phyloP scores from a whole-genome alignment of 345 rosid genomes.

The Excoecaria agallocha region DNA sequence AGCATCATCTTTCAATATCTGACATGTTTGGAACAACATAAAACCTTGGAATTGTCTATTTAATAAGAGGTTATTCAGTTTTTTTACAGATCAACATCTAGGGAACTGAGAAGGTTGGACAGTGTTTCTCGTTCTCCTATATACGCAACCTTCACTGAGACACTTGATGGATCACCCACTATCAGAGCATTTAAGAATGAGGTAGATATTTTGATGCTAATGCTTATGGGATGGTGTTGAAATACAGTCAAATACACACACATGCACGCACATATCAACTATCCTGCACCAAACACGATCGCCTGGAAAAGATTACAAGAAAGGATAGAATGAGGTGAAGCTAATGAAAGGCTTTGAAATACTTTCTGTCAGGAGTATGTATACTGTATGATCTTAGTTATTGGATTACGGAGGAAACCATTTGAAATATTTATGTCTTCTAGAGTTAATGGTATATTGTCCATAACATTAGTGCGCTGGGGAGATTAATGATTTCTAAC shows the following conservation, averaged over 20 bases:
- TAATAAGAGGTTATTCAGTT: slow-evolving; percentile 50
- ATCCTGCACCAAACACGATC: neutral
- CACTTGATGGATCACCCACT: slow-evolving; percentile 87
- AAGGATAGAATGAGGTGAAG: neutral
- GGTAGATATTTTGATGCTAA: slow-evolving; percentile 40
- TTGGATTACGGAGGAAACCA: neutral
- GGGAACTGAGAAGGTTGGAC: slow-evolving; percentile 89
- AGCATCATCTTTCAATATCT: neutral
- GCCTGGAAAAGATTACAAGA: neutral
- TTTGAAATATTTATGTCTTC: neutral
- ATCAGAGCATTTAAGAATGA: slow-evolving; percentile 81
- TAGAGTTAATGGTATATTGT: neutral
- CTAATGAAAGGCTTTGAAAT: neutral
- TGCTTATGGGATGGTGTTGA: neutral
- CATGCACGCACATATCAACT: neutral
- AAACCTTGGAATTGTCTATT: slow-evolving; percentile 4
- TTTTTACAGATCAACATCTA: slow-evolving; percentile 93
- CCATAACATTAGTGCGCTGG: neutral
- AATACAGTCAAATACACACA: neutral
- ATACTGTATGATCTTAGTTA: neutral
- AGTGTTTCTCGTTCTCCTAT: slow-evolving; percentile 95
- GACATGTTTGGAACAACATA: neutral
- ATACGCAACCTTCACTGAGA: slow-evolving; percentile 82
- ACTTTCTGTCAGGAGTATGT: neutral
- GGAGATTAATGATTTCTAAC: neutral